Evolutionary conservation across 169 alveolate species (phyloP), one percentile per base, ranked within the genome.

Genomic region (Miamiensis avidus): DNA sequence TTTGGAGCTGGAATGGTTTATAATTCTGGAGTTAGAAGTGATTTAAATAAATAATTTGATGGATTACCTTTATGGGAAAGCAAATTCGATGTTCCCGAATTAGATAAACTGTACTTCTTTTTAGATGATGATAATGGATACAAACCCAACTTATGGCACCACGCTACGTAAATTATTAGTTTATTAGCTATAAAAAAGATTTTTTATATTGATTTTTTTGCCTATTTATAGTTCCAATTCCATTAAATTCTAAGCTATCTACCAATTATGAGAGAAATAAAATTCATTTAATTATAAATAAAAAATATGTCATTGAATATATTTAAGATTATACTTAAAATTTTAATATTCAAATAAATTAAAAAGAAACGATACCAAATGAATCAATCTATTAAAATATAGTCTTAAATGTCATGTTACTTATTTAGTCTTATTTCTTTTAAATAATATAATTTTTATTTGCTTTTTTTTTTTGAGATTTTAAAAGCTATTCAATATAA

Each of bases 31-130:
- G 75, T 69, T 65, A 16, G 65, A 30, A 31, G 69, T 72, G 75
- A 86, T 28, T 75, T 86, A 0, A 64, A 75, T 0, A 74, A 31
- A 33, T 86, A 79, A 65, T 72, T 75, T 27, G 86, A 64, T 75
- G 90, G 90, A 11, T 86, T 76, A n/a, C 90, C 90, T 31, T 86
- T 86, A 74, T 86, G 84, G 83, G 83, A 75, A 65, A 75, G 81
- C 29, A 86, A 81, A 29, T 79, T 65, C 65, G 86, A 81, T 49
- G 90, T 86, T 1, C 90, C 90, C 29, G 90, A 86, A 81, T 82
- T 86, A 28, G 77, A 49, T 31, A 86, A 86, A 75, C 31, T 81
- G 75, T 86, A 74, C 84, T 86, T 86, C 81, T 81, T 86, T 76
- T 73, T 86, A 26, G 90, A 86, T 86, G 90, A 86, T 81, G 90